Evolutionary conservation across 208 protist genomes (phyloP).

Genomic region (Vickermania spadyakhi): DNA sequence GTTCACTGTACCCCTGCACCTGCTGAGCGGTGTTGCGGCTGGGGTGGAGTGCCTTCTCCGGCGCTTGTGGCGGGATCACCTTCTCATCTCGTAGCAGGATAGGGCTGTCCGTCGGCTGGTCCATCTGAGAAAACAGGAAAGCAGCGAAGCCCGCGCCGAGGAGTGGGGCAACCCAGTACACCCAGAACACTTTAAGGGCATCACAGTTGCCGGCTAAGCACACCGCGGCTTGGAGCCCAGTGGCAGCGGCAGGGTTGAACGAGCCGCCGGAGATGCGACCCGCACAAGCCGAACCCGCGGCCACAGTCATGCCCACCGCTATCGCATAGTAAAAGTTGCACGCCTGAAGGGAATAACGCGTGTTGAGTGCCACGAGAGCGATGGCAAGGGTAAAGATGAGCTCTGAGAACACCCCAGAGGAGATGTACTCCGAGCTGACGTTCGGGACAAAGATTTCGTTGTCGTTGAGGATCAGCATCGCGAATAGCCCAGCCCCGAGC

Average conservation of each 20-base stretch:
- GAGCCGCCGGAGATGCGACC: constrained; percentile 62
- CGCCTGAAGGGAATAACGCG: constrained; percentile 53
- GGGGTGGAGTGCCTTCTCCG: too few relatives aligned
- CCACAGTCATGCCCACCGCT: constrained; percentile 70
- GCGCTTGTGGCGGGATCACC: background rate
- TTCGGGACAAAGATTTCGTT: constrained; percentile 68
- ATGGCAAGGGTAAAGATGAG: constrained; percentile 80
- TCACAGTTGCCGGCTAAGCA: constrained; percentile 66
- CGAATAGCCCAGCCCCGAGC: constrained; percentile 52
- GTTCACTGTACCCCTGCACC: too few relatives aligned
- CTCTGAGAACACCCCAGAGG: constrained; percentile 66
- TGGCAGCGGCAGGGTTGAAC: constrained; percentile 79
- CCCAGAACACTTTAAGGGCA: constrained; percentile 54
- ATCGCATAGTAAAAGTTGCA: constrained; percentile 79
- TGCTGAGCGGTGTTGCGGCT: too few relatives aligned
- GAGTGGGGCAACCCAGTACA: constrained; percentile 79
- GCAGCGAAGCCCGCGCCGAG: constrained; percentile 46
- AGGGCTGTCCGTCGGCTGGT: constrained; percentile 28
- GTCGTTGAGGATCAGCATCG: constrained; percentile 63
- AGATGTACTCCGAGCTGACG: constrained; percentile 42
- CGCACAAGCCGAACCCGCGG: constrained; percentile 50
- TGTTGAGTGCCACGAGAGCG: constrained; percentile 63
- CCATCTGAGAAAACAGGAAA: constrained; percentile 61
- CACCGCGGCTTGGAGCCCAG: constrained; percentile 62
- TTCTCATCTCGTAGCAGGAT: constrained; percentile 4